Evolutionary conservation across 2,329 filamentous ascomycete species (phyloP).

Genomic region (Phaeosphaeriaceae sp.): DNA sequence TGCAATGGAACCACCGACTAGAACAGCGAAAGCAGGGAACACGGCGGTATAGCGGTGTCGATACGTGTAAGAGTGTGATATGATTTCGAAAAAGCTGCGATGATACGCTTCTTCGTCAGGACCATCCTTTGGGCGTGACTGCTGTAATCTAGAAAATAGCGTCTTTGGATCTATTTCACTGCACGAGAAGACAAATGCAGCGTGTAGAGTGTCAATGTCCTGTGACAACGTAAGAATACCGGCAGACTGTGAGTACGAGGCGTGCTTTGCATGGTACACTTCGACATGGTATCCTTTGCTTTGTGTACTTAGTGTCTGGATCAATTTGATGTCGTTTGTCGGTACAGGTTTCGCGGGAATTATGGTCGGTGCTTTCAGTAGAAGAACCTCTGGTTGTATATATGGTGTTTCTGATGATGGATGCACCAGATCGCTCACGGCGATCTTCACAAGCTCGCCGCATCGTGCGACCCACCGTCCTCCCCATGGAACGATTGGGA

Average conservation of each 20-base stretch:
- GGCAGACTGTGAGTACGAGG: not conserved
- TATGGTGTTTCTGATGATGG: not conserved
- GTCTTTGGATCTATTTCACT: not conserved
- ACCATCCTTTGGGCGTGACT: not conserved
- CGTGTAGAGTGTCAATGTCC: not conserved
- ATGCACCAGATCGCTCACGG: not conserved
- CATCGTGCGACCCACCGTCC: not conserved
- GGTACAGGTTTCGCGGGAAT: not conserved
- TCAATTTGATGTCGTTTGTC: not conserved
- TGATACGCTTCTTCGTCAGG: not conserved
- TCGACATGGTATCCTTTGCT: not conserved
- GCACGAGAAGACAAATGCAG: not conserved
- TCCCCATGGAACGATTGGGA: slow-evolving; percentile 1
- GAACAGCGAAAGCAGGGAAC: not conserved
- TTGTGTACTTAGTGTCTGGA: not conserved
- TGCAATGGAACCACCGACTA: not conserved
- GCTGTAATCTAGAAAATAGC: not conserved
- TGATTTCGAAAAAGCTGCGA: not conserved
- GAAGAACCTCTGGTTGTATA: not conserved
- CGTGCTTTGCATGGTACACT: not conserved
- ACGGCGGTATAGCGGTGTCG: not conserved
- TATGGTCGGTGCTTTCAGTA: not conserved
- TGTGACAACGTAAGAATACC: not conserved
- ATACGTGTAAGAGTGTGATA: too few species aligned
- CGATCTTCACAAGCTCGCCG: slow-evolving; percentile 1